These are phyloP conservation scores for Aspergillus fumigatiaffinis DNA, from an alignment of 2,329 filamentous ascomycete species.

Conservation along the genomic window DNA sequence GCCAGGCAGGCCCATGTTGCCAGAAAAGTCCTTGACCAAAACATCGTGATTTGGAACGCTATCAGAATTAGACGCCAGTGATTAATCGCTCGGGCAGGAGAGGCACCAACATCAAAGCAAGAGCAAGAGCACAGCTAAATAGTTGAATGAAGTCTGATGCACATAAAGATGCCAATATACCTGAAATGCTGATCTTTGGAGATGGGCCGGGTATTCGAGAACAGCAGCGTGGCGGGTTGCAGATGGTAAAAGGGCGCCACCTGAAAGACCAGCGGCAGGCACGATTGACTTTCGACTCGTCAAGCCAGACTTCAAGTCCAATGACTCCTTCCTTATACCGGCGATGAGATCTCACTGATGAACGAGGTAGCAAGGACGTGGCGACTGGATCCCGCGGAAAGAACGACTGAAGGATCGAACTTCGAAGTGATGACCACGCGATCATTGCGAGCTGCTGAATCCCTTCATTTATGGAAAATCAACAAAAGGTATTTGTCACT, in stretches of 20 bases:
- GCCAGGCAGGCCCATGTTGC: conserved; percentile 42
- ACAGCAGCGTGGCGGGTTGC: background rate
- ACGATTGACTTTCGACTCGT: background rate
- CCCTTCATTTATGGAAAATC: background rate
- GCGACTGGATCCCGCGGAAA: background rate
- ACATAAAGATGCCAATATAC: background rate
- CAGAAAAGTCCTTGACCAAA: conserved; percentile 48
- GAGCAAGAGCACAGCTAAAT: background rate
- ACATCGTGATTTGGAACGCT: conserved; percentile 40
- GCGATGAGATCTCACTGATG: background rate
- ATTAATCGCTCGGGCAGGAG: background rate
- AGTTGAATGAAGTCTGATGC: background rate
- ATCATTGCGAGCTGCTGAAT: background rate
- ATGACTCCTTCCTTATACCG: background rate
- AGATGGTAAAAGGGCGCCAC: background rate
- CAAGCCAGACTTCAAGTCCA: background rate
- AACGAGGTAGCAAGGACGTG: background rate
- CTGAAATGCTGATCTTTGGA: background rate
- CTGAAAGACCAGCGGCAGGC: background rate
- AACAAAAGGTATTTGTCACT: background rate
- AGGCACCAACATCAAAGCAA: background rate
- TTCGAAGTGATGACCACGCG: background rate
- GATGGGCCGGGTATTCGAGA: background rate
- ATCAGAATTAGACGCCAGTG: background rate
- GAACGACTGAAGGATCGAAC: background rate